These are phyloP conservation scores for Zea mays DNA, from an alignment of 176 grass and related monocot genomes.

Conservation along the genomic window Zm-B73-REFERENCE-NAM-5.0 NC_050101.1:169867001-169867500, in stretches of 20 bases:
- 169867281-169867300: no score
- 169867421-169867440: not conserved
- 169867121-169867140: no score
- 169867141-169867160: no score
- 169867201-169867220: not conserved
- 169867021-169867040: no score
- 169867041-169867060: no score
- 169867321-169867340: not conserved
- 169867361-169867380: not conserved
- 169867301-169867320: not conserved
- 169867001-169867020: no score
- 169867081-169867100: no score
- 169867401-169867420: not conserved
- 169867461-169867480: not conserved
- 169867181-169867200: not conserved
- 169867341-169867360: slow-evolving; percentile 18
- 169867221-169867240: not conserved
- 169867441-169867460: not conserved
- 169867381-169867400: not conserved
- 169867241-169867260: not conserved
- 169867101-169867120: no score
- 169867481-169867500: not conserved
- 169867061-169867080: no score
- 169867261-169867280: not conserved
- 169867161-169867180: no score